Base-by-base conservation (phyloP, 352 stramenopile genomes). In the Globisporangium cylindrosporum region DNA sequence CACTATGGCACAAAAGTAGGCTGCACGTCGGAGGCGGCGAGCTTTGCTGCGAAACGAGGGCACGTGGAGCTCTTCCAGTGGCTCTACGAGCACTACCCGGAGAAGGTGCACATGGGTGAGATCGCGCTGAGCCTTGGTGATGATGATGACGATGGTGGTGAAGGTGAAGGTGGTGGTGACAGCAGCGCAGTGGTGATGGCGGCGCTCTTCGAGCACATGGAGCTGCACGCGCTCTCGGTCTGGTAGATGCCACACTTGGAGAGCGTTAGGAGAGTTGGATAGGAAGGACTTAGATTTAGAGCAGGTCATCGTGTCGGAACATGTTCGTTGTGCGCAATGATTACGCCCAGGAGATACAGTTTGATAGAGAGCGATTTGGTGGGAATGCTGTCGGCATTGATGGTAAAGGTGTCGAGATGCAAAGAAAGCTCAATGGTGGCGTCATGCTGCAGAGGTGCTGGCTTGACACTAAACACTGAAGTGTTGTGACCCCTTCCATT, bases 51-150 rank as follows among this genome's bases (percentile, higher is more conserved):
- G 10, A 10, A 59, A 5, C 5, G 18, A 2, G 32, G 29, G 20
- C n/a, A 60, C 34, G 32, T 60, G n/a, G 62, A 67, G 49, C 49
- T 55, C 36, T 61, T 67, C 22, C 48, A 61, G 62, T 60, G 62
- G 29, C 34, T 67, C 14, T 53, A 9, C 15, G 49, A 55, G 27
- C 0, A 24, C 6, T 61, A 53, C 24, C 49, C 29, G 5, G 46
- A 29, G 36, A 54, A 36, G 20, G 22, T 24, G 24, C 34, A 53
- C 27, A n/a, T 60, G 55, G 18, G 27, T 27, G 29, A 38, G 15
- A 34, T 59, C 15, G 18, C 27, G 1, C 9, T 34, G 54, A 60
- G 29, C 41, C 41, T 49, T 10, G 5, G 5, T n/a, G 41, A 22
- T 15, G 15, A n/a, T n/a, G 41, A 20, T n/a, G 41, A n/a, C 3